Conservation (phyloP, 257 asterid genomes). For the Capsicum chinense region DNA sequence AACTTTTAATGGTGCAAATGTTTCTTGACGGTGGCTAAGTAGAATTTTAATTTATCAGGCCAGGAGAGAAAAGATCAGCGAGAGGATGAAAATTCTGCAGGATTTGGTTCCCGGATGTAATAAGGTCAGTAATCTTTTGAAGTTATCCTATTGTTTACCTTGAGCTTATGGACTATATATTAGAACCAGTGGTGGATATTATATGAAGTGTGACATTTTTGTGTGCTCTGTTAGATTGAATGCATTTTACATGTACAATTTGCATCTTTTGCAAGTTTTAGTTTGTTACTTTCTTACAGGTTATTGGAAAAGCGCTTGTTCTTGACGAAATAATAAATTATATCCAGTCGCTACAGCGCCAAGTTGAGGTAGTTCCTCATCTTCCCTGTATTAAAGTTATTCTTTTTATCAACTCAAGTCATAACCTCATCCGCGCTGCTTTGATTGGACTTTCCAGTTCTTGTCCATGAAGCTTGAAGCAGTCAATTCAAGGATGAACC, state of each 20-base stretch:
- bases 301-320: constrained; percentile 88
- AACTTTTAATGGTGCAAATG: neutral
- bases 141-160: neutral
- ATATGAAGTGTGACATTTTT: neutral
- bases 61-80: constrained; percentile 60
- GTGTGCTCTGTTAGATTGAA: constrained; percentile 11
- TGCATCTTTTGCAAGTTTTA: constrained; percentile 3
- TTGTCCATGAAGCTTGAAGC: constrained; percentile 98
- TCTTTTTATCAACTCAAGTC: constrained; percentile 25
- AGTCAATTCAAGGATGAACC: constrained; percentile 72
- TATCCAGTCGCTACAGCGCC: constrained; percentile 84
- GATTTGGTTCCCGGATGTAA: constrained; percentile 62
- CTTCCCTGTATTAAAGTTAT: constrained; percentile 19
- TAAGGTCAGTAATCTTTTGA: constrained; percentile 41
- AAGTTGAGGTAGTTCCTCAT: constrained; percentile 72
- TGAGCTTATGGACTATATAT: neutral
- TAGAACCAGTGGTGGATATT: neutral
- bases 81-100: constrained; percentile 60
- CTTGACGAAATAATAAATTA: constrained; percentile 93
- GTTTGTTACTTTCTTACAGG: constrained; percentile 45
- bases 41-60: constrained; percentile 42
- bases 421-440: constrained; percentile 24
- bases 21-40: neutral
- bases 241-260: constrained; percentile 29
- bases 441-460: constrained; percentile 53